A percentile compares a stretch with the other conserved stretches of the same genome.
Evolutionary conservation across 148 eudicot genomes (phyloP).

Genomic region (Linanthus parryae): DNA sequence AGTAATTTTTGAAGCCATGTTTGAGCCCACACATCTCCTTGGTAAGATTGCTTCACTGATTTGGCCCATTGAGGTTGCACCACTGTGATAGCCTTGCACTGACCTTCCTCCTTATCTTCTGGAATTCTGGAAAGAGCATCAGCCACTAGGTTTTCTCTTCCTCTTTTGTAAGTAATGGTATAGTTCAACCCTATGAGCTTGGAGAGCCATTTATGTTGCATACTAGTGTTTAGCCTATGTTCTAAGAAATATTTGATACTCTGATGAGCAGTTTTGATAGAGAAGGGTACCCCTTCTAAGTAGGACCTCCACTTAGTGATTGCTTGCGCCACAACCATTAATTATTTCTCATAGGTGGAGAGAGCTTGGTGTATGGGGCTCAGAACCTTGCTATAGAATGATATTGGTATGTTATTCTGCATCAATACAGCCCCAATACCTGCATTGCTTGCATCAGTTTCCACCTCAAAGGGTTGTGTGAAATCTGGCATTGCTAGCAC

Average conservation of each 20-base stretch:
- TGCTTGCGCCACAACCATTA: not conserved
- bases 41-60: too few species aligned
- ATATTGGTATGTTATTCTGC: not conserved
- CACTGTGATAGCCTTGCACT: too few species aligned
- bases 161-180: too few species aligned
- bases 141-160: too few species aligned
- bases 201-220: not conserved
- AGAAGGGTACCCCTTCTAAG: not conserved
- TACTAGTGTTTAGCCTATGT: not conserved
- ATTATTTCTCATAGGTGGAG: not conserved
- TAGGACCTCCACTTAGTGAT: not conserved
- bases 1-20: too few species aligned
- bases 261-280: not conserved
- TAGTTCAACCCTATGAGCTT: too few species aligned
- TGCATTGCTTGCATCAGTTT: not conserved
- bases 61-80: too few species aligned
- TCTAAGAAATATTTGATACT: not conserved
- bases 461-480: not conserved
- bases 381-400: not conserved
- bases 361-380: not conserved
- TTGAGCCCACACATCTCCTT: too few species aligned
- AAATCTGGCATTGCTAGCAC: not conserved
- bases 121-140: too few species aligned
- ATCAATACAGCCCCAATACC: not conserved
- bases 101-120: too few species aligned